Evolutionary conservation across 2,329 filamentous ascomycete species (phyloP), one percentile per base, ranked within the genome.

Genomic region (Atkinsonella texensis): DNA sequence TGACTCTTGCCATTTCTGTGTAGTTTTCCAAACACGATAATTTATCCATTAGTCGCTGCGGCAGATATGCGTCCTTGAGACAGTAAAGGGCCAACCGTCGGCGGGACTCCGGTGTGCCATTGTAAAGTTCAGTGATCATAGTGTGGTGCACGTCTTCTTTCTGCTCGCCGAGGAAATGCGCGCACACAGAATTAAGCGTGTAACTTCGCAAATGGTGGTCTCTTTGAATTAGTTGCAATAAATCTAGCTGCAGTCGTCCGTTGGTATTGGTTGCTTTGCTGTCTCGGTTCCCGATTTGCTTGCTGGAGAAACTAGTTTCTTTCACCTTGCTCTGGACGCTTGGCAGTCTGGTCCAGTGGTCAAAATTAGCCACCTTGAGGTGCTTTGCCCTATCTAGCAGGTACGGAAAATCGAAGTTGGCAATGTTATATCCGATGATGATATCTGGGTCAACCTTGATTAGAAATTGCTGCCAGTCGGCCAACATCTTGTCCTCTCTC

Each of bases 1-100:
- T 98, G 69, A 98, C 93, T 80, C 93, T 93, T 53, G 93, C 91
- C 93, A 98, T 98, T 70, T 98, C 93, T 0, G 93, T 97, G 63
- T 97, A 97, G 66, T 98, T 98, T 69, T 95, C 87, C n/a, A 98
- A 75, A 69, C 93, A 97, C 64, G 95, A 97, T 28, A 98, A 75
- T 68, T 98, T 98, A 64, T 98, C 93, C 83, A 98, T 90, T 49
- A 98, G 70, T 54, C 94, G 75, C 63, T 97, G 90, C 1, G 93
- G 93, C 3, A 98, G 75, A 62, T 95, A 98, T 0, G 93, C 93
- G 71, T 98, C 94, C 69, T 98, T 98, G 58, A 98, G 70, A 70
- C 93, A 98, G 72, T 98, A 98, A 1, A 98, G 80, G 1, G 93
- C 93, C 47, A 98, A 72, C 69, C 93, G 84, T 60, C 94, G 82